Evolutionary conservation across 2,329 filamentous ascomycete species (phyloP).

Genomic region (Monosporascus sp.): DNA sequence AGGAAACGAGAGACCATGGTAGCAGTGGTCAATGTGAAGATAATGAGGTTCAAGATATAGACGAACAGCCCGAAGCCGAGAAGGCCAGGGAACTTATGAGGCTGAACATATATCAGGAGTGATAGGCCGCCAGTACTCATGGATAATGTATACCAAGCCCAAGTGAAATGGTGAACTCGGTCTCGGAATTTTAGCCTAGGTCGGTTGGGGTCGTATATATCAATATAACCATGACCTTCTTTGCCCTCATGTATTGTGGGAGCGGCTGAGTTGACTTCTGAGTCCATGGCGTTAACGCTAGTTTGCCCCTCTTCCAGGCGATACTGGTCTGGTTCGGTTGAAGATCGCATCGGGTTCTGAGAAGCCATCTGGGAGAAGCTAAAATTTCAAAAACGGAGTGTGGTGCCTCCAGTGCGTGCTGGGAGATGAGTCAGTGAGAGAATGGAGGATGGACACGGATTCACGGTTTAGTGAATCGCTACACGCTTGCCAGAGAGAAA

Average conservation of each 20-base stretch:
- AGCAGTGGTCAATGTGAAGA: conserved; percentile 53
- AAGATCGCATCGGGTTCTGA: conserved; percentile 5
- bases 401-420: neutral
- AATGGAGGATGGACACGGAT: conserved; percentile 2
- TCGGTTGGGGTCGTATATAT: conserved; percentile 27
- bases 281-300: conserved; percentile 7
- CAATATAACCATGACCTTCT: conserved; percentile 14
- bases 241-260: conserved; percentile 17
- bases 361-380: conserved; percentile 3
- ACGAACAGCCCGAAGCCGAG: conserved; percentile 59
- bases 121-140: conserved; percentile 72
- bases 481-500: conserved; percentile 4
- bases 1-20: conserved; percentile 57
- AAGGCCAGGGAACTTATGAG: conserved; percentile 60
- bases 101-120: conserved; percentile 56
- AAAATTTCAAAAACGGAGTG: neutral
- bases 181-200: conserved; percentile 36
- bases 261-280: conserved; percentile 15
- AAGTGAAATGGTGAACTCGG: conserved; percentile 56
- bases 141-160: conserved; percentile 69
- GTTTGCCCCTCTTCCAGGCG: conserved; percentile 12
- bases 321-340: neutral
- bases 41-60: conserved; percentile 61
- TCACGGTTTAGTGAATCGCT: neutral
- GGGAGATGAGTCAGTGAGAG: neutral